Evolutionary conservation across 441 rosid genomes (phyloP), one percentile per base, ranked within the genome.

Genomic region (Syzygium malaccense): DNA sequence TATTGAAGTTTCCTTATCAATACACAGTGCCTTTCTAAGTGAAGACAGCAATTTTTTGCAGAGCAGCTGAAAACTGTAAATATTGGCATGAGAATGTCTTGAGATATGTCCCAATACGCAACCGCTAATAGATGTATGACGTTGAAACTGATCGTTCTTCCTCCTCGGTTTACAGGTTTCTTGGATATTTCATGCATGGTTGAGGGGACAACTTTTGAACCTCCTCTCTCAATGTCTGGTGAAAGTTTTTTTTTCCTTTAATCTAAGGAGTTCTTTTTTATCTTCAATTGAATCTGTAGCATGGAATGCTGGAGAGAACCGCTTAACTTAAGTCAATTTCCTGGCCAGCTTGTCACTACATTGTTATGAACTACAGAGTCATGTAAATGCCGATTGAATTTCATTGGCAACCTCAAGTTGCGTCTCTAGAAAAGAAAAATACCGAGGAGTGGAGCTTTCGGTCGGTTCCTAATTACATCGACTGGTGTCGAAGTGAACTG

Each of bases 161-260:
- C 48, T 60, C 33, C 48, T 83, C 45, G 17, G 33, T 85, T 88
- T 45, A 53, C 87, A 88, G 89, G 85, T 85, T 88, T 80, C 66
- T 85, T n/a, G 71, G 85, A 88, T 88, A 85, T 66, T 85, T 85
- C 55, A 88, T 64, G 84, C 89, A 55, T 85, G 53, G 71, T 13
- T 88, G 87, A 88, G 55, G 45, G 49, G 41, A 55, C 45, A 23
- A 85, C 48, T 58, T 85, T 19, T 56, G 48, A 85, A 45, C 10
- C 14, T 85, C 53, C 20, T 58, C n/a, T 56, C 45, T 85, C 49
- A 33, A 55, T 30, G 56, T 33, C 51, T 2, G 51, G 18, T 75
- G 51, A 41, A 71, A 75, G 83, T 37, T 37, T 75, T 17, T 15
- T 71, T 75, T 17, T 75, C 83, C 83, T 75, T 41, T 41, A 75